These are phyloP conservation scores for Petunia secreta DNA, from an alignment of 257 asterid genomes.

Conservation along the genomic window DNA sequence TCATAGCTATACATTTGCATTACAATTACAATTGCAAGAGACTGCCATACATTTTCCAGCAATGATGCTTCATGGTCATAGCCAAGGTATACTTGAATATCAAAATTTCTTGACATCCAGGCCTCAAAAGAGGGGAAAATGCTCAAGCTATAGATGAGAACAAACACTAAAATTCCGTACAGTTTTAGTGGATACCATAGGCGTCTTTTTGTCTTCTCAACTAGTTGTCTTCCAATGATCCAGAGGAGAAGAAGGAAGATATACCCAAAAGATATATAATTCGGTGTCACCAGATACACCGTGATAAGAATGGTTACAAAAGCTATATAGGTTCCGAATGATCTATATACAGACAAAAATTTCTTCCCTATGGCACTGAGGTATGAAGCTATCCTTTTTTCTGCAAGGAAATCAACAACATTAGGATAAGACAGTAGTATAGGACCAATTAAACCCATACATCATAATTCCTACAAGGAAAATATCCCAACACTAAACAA, in stretches of 20 bases:
- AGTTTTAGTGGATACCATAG: constrained; percentile 97
- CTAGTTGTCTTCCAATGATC: constrained; percentile 93
- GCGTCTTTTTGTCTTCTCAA: constrained; percentile 79
- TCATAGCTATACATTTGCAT: constrained; percentile 99
- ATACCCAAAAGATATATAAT: constrained; percentile 85
- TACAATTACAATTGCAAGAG: constrained; percentile 85
- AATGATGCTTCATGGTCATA: constrained; percentile 70
- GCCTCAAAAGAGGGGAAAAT: constrained; percentile 77
- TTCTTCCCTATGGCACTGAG: constrained; percentile 88
- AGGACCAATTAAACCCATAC: neutral
- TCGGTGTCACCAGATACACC: constrained; percentile 85
- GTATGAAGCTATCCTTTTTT: constrained; percentile 85
- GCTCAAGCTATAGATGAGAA: constrained; percentile 72
- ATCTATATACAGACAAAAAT: constrained; percentile 80
- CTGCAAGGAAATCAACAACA: constrained; percentile 54
- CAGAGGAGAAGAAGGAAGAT: constrained; percentile 92
- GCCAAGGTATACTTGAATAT: constrained; percentile 71
- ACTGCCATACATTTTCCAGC: constrained; percentile 82
- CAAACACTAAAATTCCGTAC: constrained; percentile 71
- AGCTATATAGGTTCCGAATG: constrained; percentile 92
- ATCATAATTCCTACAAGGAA: neutral
- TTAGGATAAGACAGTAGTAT: neutral
- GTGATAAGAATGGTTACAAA: constrained; percentile 87
- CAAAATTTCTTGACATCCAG: constrained; percentile 74
- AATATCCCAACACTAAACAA: constrained; percentile 18